Evolutionary conservation across 2,329 filamentous ascomycete genomes (phyloP).

Genomic region (Diplodia scrobiculata): DNA sequence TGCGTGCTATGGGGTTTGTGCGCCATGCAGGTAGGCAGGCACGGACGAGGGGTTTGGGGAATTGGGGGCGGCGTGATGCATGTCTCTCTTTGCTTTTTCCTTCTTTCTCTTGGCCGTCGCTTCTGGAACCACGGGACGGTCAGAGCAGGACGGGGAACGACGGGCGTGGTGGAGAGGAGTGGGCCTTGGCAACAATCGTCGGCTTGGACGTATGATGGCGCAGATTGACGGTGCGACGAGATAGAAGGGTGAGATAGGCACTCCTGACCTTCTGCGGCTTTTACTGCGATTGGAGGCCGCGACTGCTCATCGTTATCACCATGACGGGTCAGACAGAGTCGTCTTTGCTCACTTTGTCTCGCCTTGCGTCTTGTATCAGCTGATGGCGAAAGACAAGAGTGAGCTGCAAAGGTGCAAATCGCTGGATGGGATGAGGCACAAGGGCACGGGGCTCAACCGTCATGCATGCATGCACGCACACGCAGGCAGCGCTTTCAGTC

Average conservation of each 20-base stretch:
- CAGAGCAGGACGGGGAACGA: background rate
- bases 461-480: slow-evolving; percentile 9
- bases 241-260: slow-evolving; percentile 6
- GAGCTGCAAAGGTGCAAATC: background rate
- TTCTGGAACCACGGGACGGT: background rate
- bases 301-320: slow-evolving; percentile 10
- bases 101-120: background rate
- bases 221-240: background rate
- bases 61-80: background rate
- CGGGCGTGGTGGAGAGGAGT: background rate
- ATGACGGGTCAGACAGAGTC: slow-evolving; percentile 1
- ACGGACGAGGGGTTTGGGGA: background rate
- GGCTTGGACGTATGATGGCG: background rate
- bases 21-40: background rate
- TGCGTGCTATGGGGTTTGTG: slow-evolving; percentile 1
- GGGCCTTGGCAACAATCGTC: background rate
- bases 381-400: background rate
- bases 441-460: background rate
- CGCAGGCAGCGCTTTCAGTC: background rate
- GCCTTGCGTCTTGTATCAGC: background rate
- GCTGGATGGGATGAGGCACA: background rate
- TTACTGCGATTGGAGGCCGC: slow-evolving; percentile 13
- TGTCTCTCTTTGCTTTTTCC: background rate
- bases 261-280: slow-evolving; percentile 22
- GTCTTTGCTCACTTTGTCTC: background rate